These are phyloP conservation scores for Pestalotiopsis sp. DNA, from an alignment of 2,329 filamentous ascomycete species.

Conservation along the genomic window DNA sequence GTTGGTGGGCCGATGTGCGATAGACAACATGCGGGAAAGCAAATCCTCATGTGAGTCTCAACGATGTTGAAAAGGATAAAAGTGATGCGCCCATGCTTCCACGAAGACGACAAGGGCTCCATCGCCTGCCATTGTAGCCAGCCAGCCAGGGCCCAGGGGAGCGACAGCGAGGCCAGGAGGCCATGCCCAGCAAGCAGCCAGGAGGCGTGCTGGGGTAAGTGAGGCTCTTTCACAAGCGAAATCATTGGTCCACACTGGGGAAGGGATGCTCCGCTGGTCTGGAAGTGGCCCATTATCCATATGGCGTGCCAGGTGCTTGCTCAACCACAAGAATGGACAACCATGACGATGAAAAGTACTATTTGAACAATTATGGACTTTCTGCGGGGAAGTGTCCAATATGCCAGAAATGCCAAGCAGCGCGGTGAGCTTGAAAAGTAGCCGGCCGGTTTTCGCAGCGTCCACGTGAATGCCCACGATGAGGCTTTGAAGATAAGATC, in stretches of 20 bases:
- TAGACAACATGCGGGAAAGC: background rate
- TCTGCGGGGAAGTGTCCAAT: slow-evolving; percentile 1
- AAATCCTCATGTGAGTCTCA: background rate
- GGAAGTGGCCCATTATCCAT: background rate
- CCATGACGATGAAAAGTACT: background rate
- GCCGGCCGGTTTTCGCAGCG: background rate
- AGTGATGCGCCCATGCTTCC: background rate
- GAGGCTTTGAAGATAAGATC: background rate
- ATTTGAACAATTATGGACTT: slow-evolving; percentile 1
- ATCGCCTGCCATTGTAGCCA: background rate
- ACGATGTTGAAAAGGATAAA: background rate
- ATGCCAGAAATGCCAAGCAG: background rate
- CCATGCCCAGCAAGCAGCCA: background rate
- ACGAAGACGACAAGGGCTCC: background rate
- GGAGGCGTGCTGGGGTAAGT: background rate
- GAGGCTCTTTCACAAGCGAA: slow-evolving; percentile 4
- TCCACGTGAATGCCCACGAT: background rate
- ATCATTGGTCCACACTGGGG: background rate
- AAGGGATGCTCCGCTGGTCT: background rate
- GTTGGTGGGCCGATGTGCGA: background rate
- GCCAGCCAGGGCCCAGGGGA: background rate
- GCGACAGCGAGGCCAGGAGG: background rate
- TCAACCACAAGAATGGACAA: background rate
- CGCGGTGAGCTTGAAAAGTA: background rate
- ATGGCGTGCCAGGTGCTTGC: too few species aligned